A percentile compares a stretch with the other conserved stretches of the same genome.
phyloP scores from a whole-genome alignment of 768 basidiomycete genomes.

The Dioszegia crocea region DNA sequence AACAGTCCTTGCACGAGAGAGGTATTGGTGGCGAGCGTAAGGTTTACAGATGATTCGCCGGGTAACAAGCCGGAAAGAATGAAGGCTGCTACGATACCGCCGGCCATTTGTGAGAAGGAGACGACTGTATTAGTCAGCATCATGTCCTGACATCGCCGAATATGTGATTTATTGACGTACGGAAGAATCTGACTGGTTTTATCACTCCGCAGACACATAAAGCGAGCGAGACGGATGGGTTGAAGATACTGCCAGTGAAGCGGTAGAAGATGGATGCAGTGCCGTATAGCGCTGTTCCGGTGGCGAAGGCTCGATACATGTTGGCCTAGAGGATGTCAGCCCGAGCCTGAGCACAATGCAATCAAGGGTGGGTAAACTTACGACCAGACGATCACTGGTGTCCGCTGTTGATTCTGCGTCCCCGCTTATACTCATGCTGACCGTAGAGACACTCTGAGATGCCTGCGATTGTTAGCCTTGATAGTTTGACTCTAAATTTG shows the following conservation, averaged over 20 bases:
- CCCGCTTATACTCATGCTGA: constrained; percentile 8
- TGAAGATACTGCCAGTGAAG: constrained; percentile 46
- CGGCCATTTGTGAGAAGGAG: constrained; percentile 34
- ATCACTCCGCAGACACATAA: constrained; percentile 40
- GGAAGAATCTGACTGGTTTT: constrained; percentile 40
- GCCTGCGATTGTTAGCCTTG: constrained; percentile 15
- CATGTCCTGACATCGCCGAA: neutral
- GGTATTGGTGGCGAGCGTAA: constrained; percentile 29
- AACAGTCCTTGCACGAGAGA: constrained; percentile 40
- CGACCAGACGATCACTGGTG: constrained; percentile 25
- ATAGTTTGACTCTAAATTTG: neutral
- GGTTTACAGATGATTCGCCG: constrained; percentile 25
- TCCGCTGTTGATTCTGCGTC: constrained; percentile 14
- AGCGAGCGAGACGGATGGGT: constrained; percentile 43
- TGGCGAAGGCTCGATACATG: constrained; percentile 38
- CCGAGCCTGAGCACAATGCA: neutral
- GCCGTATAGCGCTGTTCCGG: constrained; percentile 41
- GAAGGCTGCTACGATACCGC: constrained; percentile 35
- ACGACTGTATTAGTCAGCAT: constrained; percentile 18
- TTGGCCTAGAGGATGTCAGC: no score
- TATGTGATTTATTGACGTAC: no score
- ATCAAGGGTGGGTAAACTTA: neutral
- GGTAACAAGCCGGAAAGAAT: constrained; percentile 41
- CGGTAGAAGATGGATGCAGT: constrained; percentile 45
- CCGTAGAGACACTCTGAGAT: constrained; percentile 34